These are phyloP conservation scores for Phytophthora fragariae DNA, from an alignment of 352 stramenopile species.

Conservation along the genomic window DNA sequence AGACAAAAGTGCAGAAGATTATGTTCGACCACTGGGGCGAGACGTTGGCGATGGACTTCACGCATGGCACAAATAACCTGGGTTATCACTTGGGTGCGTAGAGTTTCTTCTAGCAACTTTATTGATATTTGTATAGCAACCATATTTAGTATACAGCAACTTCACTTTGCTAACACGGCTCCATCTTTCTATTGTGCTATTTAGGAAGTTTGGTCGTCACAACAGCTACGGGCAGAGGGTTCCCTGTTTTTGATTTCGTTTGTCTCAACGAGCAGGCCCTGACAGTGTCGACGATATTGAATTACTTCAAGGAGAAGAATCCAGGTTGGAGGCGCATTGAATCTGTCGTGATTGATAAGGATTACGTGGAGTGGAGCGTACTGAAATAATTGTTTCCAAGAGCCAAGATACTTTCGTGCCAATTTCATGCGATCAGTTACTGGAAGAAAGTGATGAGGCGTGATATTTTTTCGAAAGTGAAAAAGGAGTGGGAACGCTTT, in stretches of 20 bases:
- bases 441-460: slow-evolving; percentile 1
- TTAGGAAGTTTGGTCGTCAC: slow-evolving; percentile 30
- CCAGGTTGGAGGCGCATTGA: slow-evolving; percentile 5
- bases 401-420: slow-evolving; percentile 23
- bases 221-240: slow-evolving; percentile 18
- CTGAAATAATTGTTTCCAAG: slow-evolving; percentile 20
- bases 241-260: slow-evolving; percentile 35
- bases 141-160: background rate
- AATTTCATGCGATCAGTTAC: slow-evolving; percentile 29
- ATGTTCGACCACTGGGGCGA: no score
- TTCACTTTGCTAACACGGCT: background rate
- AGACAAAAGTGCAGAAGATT: no score
- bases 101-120: slow-evolving; percentile 12
- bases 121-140: background rate
- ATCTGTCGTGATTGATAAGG: slow-evolving; percentile 30
- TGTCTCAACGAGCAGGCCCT: slow-evolving; percentile 25
- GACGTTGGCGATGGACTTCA: no score
- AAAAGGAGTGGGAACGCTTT: no score
- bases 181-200: no score
- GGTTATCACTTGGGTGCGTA: slow-evolving; percentile 26
- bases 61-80: no score
- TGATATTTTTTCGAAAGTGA: background rate
- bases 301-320: slow-evolving; percentile 33
- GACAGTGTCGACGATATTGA: slow-evolving; percentile 17
- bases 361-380: slow-evolving; percentile 31